A percentile compares a stretch with the other conserved stretches of the same genome.
Conservation (phyloP, 495 filamentous ascomycete species). For the Trichocladium antarcticum region DNA sequence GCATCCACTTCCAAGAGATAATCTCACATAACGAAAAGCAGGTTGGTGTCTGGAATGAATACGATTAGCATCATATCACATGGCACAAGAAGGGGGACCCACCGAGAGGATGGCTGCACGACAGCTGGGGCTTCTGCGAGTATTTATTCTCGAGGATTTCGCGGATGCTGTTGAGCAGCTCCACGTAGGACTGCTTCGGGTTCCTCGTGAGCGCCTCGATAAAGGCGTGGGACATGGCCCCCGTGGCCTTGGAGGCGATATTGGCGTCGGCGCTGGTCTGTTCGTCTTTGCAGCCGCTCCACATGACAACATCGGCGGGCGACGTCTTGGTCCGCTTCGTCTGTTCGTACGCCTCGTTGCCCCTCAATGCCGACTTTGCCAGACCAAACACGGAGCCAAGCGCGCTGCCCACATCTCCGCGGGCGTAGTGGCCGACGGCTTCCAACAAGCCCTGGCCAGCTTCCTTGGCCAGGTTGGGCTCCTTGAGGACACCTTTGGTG, state of each 20-base stretch:
- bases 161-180: constrained; percentile 87
- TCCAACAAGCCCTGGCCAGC: constrained; percentile 80
- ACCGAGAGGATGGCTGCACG: constrained; percentile 93
- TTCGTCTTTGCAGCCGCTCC: constrained; percentile 88
- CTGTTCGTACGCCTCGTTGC: constrained; percentile 73
- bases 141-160: constrained; percentile 81
- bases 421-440: constrained; percentile 71
- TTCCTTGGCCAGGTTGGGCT: constrained; percentile 94
- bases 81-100: constrained; percentile 26
- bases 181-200: constrained; percentile 89
- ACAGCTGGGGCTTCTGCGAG: constrained; percentile 90
- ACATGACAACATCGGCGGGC: constrained; percentile 96
- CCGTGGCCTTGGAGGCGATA: constrained; percentile 72
- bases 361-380: constrained; percentile 77
- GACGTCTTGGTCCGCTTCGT: constrained; percentile 84
- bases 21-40: constrained; percentile 41
- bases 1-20: not conserved
- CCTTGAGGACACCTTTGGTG: constrained; percentile 89
- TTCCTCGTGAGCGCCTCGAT: constrained; percentile 83
- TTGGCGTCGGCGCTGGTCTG: constrained; percentile 69
- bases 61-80: not conserved
- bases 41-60: constrained; percentile 27
- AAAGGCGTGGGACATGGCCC: constrained; percentile 96
- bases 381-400: constrained; percentile 62
- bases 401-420: constrained; percentile 71